Base-by-base conservation (phyloP, 148 eudicot genomes). In the Heliosperma pusillum region DNA sequence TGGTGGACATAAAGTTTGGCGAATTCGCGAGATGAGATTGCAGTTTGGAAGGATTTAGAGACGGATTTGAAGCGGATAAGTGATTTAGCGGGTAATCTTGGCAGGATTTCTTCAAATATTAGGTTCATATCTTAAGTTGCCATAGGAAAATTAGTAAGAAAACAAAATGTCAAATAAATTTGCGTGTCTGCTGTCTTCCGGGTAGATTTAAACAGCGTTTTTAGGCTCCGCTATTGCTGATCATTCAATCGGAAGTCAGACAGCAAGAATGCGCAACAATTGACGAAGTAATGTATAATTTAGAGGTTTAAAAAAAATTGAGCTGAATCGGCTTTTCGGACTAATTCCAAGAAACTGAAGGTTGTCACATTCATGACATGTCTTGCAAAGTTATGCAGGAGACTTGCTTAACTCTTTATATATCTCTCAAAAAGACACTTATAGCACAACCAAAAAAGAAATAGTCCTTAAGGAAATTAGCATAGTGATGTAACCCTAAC, bases 1-100 rank as follows among this genome's bases (percentile, higher is more conserved):
- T n/a, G n/a, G n/a, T n/a, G n/a, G n/a, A n/a, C n/a, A n/a, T n/a
- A n/a, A n/a, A n/a, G n/a, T 67, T 11, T 1, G 27, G 17, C 17
- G 55, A 67, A 67, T 9, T 67, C 17, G 5, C 12, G 17, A 5
- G 71, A 67, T 21, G 71, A 67, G 71, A 66, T 40, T 66, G 70
- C 25, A 9, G 52, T 2, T 36, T 40, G 12, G 1, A 66, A 40
- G 12, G 50, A 7, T 36, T 36, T 36, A 10, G 50, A 66, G 70
- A 66, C 70, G 25, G 50, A 66, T 36, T 66, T 66, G 50, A 66
- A 66, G 15, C 70, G 52, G 25, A 33, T 2, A 5, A 36, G 50
- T 12, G 26, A 66, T 66, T 66, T 66, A n/a, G 17, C 21, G 6
- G 69, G 70, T 66, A 66, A 66, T 66, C 13, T 66, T n/a, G n/a